Conservation (phyloP, 202 grass and related monocot genomes). For the Digitaria exilis region DNA sequence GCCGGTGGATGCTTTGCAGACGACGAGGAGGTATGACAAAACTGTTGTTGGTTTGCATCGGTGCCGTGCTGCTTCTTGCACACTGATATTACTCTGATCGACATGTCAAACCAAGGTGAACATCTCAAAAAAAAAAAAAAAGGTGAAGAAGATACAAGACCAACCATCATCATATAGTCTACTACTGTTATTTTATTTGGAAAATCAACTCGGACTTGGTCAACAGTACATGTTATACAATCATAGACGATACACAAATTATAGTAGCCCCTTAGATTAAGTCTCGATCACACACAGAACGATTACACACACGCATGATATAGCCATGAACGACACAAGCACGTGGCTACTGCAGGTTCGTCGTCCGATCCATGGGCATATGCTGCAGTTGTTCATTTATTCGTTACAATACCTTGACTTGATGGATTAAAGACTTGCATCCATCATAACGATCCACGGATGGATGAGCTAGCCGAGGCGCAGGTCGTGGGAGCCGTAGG, state of each 20-base stretch:
- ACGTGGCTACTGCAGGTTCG: too few species aligned
- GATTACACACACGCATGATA: background rate
- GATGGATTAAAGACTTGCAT: too few species aligned
- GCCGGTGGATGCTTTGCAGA: background rate
- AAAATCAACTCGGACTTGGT: background rate
- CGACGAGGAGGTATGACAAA: too few species aligned
- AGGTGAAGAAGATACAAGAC: background rate
- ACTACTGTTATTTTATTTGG: background rate
- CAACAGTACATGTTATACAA: background rate
- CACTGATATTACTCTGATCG: background rate
- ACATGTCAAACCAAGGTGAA: too few species aligned
- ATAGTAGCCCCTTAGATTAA: too few species aligned
- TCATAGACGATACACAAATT: background rate
- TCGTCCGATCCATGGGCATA: too few species aligned
- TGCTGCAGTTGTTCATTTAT: background rate
- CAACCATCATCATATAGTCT: background rate
- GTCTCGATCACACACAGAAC: background rate
- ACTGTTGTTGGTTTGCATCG: background rate
- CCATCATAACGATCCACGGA: too few species aligned
- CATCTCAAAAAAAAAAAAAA: too few species aligned
- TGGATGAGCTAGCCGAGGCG: conserved; percentile 64
- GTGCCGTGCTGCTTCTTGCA: too few species aligned
- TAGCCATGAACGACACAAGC: too few species aligned
- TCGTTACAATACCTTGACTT: background rate
- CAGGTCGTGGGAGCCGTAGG: conserved; percentile 77